Evolutionary conservation across 2,329 filamentous ascomycete genomes (phyloP).

Genomic region (Hypoxylon sp.): DNA sequence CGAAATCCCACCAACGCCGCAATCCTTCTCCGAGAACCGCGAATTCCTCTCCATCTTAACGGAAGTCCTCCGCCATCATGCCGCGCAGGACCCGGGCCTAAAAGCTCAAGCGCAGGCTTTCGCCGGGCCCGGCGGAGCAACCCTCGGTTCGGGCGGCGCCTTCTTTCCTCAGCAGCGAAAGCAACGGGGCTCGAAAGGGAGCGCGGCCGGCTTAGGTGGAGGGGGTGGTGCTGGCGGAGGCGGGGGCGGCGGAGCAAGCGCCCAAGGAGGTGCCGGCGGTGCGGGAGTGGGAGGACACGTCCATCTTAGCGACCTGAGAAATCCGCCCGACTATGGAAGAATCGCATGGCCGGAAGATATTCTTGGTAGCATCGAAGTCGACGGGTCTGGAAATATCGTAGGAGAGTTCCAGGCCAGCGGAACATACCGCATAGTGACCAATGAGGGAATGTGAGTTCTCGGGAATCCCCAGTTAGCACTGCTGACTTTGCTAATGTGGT

Average conservation of each 20-base stretch:
- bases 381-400: conserved; percentile 68
- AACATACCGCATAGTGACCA: conserved; percentile 74
- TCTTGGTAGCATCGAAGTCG: conserved; percentile 75
- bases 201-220: conserved; percentile 51
- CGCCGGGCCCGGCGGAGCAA: conserved; percentile 68
- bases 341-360: conserved; percentile 80
- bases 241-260: conserved; percentile 68
- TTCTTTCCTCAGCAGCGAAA: conserved; percentile 61
- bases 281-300: conserved; percentile 72
- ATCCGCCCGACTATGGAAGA: conserved; percentile 75
- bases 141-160: conserved; percentile 65
- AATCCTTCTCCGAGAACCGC: conserved; percentile 70
- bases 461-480: not conserved
- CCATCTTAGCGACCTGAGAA: conserved; percentile 73
- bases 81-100: conserved; percentile 68
- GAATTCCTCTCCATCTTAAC: conserved; percentile 71
- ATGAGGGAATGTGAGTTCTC: conserved; percentile 74
- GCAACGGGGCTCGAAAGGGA: conserved; percentile 51
- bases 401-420: conserved; percentile 71
- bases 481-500: conserved; percentile 27
- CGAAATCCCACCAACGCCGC: conserved; percentile 70
- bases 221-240: conserved; percentile 59
- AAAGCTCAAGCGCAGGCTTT: conserved; percentile 70
- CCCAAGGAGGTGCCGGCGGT: conserved; percentile 73
- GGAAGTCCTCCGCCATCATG: conserved; percentile 67